These are phyloP conservation scores for Ceratobasidium sp. DNA, from an alignment of 1,284 basidiomycete genomes.

Conservation along the genomic window DNA sequence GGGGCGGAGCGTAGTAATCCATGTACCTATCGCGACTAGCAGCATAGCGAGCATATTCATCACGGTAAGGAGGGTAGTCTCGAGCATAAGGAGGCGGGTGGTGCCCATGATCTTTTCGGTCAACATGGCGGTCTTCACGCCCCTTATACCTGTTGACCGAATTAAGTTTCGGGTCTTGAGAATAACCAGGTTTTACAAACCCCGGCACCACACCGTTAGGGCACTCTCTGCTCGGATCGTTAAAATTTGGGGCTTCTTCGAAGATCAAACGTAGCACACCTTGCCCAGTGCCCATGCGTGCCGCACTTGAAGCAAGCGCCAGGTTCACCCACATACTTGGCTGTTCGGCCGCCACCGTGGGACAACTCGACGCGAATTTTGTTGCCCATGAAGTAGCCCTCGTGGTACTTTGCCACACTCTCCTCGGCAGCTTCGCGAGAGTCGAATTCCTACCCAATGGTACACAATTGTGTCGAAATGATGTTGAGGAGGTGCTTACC, in stretches of 20 bases:
- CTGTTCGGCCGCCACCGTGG: conserved; percentile 77
- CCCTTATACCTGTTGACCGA: conserved; percentile 13
- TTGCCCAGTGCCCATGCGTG: conserved; percentile 81
- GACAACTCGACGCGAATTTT: conserved; percentile 84
- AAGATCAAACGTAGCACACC: conserved; percentile 56
- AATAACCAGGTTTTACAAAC: conserved; percentile 46
- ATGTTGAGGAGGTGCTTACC: conserved; percentile 55
- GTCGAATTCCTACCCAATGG: conserved; percentile 71
- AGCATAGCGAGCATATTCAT: conserved; percentile 62
- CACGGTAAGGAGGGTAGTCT: conserved; percentile 57
- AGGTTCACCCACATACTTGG: conserved; percentile 74
- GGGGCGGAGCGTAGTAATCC: conserved; percentile 43
- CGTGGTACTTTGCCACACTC: conserved; percentile 81
- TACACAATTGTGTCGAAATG: conserved; percentile 10
- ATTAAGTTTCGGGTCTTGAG: not conserved
- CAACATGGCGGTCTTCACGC: conserved; percentile 43
- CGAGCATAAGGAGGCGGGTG: conserved; percentile 55
- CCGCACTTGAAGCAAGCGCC: conserved; percentile 85
- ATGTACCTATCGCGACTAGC: conserved; percentile 46
- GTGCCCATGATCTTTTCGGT: conserved; percentile 48
- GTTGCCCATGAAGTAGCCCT: conserved; percentile 83
- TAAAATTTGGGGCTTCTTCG: conserved; percentile 29
- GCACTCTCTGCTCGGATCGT: conserved; percentile 64
- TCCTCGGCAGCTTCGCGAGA: conserved; percentile 76
- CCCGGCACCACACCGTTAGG: conserved; percentile 60